Conservation (phyloP, 106 monocot species). For the Cymbidium sinense region DNA sequence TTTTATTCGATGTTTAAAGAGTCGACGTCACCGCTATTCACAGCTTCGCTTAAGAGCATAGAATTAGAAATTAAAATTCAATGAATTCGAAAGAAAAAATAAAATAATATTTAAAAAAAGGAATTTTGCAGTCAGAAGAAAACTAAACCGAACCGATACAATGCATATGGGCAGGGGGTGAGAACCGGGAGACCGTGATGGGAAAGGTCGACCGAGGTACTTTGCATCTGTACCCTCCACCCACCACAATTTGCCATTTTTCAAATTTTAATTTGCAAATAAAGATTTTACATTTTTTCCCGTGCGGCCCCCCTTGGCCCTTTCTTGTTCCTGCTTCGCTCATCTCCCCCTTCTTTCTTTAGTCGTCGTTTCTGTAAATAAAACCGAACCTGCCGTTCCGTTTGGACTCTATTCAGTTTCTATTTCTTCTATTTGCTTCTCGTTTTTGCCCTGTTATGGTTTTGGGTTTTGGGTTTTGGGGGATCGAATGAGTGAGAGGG, state of each 20-base stretch:
- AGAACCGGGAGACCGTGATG: neutral
- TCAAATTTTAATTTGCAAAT: neutral
- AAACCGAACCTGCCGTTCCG: neutral
- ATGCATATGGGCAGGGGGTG: neutral
- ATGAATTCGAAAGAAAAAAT: neutral
- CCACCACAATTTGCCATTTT: neutral
- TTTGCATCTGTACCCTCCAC: neutral
- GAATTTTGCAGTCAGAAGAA: neutral
- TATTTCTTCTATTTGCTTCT: neutral
- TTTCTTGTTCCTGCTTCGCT: neutral
- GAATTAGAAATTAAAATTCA: neutral
- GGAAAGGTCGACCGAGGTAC: neutral
- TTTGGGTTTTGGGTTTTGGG: neutral
- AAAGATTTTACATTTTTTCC: neutral
- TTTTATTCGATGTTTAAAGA: too few species aligned
- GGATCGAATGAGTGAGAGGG: neutral
- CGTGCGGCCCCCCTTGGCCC: neutral
- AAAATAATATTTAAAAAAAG: neutral
- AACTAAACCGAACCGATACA: neutral
- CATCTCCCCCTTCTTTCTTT: neutral
- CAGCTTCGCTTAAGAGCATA: neutral
- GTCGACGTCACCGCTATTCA: too few species aligned
- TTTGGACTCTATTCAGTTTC: neutral
- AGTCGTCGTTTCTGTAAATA: neutral
- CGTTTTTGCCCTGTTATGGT: neutral